A percentile compares a stretch with the other conserved stretches of the same genome.
Evolutionary conservation across 164 flowering plant genomes (phyloP).

Genomic region (Aristolochia fimbriata): DNA sequence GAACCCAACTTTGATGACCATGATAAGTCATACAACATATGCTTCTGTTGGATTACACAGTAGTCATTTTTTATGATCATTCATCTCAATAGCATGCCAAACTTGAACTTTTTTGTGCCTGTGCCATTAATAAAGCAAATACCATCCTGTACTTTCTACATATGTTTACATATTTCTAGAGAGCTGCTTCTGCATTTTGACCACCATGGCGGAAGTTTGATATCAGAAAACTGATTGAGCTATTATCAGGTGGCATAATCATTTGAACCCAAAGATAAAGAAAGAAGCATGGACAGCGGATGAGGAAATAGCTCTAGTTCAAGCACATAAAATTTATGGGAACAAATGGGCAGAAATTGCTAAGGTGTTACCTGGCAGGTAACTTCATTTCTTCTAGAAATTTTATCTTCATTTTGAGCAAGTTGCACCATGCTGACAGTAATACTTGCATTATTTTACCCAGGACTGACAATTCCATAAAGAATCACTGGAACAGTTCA

Average conservation of each 20-base stretch:
- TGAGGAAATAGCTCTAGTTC: constrained; percentile 73
- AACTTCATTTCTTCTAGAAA: neutral
- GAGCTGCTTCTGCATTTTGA: neutral
- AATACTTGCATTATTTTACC: constrained; percentile 1
- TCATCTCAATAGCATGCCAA: neutral
- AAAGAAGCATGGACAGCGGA: constrained; percentile 92
- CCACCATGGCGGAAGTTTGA: too few species aligned
- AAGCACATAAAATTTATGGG: constrained; percentile 66
- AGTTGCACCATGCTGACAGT: neutral
- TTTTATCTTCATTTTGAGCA: neutral
- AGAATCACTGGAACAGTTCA: constrained; percentile 99
- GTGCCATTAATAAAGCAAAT: too few species aligned
- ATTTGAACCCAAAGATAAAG: constrained; percentile 82
- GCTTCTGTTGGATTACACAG: neutral
- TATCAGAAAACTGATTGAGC: too few species aligned
- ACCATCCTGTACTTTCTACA: too few species aligned
- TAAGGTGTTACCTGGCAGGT: constrained; percentile 92
- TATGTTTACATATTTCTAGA: neutral
- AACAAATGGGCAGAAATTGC: constrained; percentile 99
- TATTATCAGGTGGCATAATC: constrained; percentile 87
- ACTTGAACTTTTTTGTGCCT: too few species aligned
- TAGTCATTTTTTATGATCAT: too few species aligned
- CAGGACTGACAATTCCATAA: constrained; percentile 96
- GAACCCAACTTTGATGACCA: too few species aligned
- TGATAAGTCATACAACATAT: neutral